A percentile compares a stretch with the other conserved stretches of the same genome.
These are phyloP conservation scores for Mycena latifolia DNA, from an alignment of 768 basidiomycete species.

Conservation along the genomic window DNA sequence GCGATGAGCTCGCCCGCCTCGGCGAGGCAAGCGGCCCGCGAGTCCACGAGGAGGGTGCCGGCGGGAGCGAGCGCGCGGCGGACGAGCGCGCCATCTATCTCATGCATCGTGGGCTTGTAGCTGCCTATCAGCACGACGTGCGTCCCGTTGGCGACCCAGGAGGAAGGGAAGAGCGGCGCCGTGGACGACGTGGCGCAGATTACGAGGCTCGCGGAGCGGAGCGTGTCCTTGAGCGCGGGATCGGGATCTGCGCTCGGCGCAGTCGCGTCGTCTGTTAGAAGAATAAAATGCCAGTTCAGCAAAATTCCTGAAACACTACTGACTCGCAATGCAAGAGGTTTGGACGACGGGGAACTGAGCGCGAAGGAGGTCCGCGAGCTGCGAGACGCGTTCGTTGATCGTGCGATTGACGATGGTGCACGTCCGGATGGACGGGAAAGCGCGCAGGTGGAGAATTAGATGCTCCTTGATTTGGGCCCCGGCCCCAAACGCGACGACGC, in stretches of 20 bases:
- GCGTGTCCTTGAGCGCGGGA: constrained; percentile 40
- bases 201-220: constrained; percentile 66
- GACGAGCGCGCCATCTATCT: constrained; percentile 73
- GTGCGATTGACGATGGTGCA: constrained; percentile 78
- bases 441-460: constrained; percentile 68
- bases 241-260: constrained; percentile 23
- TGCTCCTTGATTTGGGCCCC: constrained; percentile 78
- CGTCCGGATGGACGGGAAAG: constrained; percentile 63
- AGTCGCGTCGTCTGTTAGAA: constrained; percentile 12
- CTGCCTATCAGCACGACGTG: constrained; percentile 86
- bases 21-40: constrained; percentile 70
- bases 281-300: not conserved
- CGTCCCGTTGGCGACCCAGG: constrained; percentile 70
- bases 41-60: constrained; percentile 76
- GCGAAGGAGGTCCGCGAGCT: constrained; percentile 48
- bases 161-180: constrained; percentile 75
- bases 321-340: constrained; percentile 21
- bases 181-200: constrained; percentile 85
- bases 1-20: constrained; percentile 90
- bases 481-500: constrained; percentile 76
- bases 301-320: constrained; percentile 21
- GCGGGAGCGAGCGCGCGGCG: constrained; percentile 56
- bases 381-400: constrained; percentile 57
- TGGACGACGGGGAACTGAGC: constrained; percentile 41
- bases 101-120: constrained; percentile 85